Evolutionary conservation across 768 basidiomycete species (phyloP).

Genomic region (Pulveroboletus sp.): DNA sequence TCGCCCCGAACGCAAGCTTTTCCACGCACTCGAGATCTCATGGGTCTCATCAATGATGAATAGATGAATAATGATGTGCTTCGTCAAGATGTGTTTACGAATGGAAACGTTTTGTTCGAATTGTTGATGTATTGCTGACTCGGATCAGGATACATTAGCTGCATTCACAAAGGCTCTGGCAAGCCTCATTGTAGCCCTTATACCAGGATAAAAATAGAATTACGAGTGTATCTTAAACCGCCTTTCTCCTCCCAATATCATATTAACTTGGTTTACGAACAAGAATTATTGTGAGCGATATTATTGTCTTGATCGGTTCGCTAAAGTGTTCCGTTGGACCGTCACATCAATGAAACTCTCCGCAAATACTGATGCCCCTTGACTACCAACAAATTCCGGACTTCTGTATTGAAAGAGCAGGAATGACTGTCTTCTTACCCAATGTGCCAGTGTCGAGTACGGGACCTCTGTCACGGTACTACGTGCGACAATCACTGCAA

Average conservation of each 20-base stretch:
- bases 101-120: constrained; percentile 10
- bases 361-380: no score
- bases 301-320: neutral
- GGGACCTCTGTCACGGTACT: no score
- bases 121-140: constrained; percentile 25
- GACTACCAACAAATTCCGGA: no score
- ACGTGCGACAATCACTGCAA: no score
- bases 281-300: neutral
- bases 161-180: constrained; percentile 18
- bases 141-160: constrained; percentile 8
- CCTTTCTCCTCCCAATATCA: constrained; percentile 2
- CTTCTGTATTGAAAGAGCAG: no score
- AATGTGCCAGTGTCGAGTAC: no score
- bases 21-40: constrained; percentile 2
- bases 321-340: constrained; percentile 3
- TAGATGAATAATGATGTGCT: constrained; percentile 8
- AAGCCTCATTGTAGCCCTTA: constrained; percentile 17
- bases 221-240: constrained; percentile 20
- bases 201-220: constrained; percentile 14
- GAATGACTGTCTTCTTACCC: no score
- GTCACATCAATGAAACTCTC: neutral
- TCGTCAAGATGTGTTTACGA: constrained; percentile 20
- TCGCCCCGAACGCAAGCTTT: constrained; percentile 27
- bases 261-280: neutral
- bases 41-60: constrained; percentile 4